Evolutionary conservation across 495 filamentous ascomycete genomes (phyloP).

Genomic region (Rusavskia elegans): DNA sequence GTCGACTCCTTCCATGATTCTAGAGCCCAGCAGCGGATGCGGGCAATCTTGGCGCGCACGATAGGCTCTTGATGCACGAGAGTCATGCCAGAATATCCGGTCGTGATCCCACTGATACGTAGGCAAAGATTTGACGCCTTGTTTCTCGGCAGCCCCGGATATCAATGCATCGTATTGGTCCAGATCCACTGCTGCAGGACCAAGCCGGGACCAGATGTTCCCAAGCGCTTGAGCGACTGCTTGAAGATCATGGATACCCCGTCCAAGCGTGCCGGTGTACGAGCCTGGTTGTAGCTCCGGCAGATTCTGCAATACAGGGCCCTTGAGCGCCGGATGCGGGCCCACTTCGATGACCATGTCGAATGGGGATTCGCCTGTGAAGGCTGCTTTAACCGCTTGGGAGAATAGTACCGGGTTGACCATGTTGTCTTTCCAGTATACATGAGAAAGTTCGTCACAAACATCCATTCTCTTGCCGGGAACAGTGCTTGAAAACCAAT

Average conservation of each 20-base stretch:
- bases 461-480: neutral
- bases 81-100: slow-evolving; percentile 26
- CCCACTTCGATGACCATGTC: slow-evolving; percentile 35
- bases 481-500: slow-evolving; percentile 19
- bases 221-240: slow-evolving; percentile 19
- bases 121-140: slow-evolving; percentile 23
- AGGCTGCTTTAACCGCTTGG: slow-evolving; percentile 24
- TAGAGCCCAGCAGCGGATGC: neutral
- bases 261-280: neutral
- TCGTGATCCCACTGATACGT: slow-evolving; percentile 35
- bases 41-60: neutral
- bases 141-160: neutral
- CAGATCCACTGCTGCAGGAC: slow-evolving; percentile 2
- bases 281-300: neutral
- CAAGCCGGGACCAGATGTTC: slow-evolving; percentile 14
- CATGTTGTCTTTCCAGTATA: slow-evolving; percentile 25
- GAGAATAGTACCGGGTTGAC: slow-evolving; percentile 32
- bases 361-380: slow-evolving; percentile 20
- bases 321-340: slow-evolving; percentile 37
- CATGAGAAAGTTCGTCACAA: neutral
- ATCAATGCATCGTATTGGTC: slow-evolving; percentile 5
- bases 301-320: slow-evolving; percentile 28
- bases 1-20: slow-evolving; percentile 6
- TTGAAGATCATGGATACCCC: slow-evolving; percentile 8
- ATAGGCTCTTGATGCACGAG: slow-evolving; percentile 16